A percentile compares a stretch with the other conserved stretches of the same genome.
phyloP scores from a whole-genome alignment of 164 flowering plant species.

The Vitis rotundifolia region DNA sequence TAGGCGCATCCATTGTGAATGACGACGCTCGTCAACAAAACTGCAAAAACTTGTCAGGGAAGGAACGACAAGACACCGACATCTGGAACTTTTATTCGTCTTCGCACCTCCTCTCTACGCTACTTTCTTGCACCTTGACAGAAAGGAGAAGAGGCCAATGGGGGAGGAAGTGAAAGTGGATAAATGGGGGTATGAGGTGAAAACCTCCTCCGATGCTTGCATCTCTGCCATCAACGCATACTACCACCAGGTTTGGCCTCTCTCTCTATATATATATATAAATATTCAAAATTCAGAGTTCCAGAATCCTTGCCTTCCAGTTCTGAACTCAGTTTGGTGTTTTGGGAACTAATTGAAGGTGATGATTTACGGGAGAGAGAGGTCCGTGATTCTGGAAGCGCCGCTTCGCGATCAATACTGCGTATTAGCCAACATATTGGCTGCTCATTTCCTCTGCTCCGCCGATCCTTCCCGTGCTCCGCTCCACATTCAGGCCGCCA shows the following conservation, averaged over 20 bases:
- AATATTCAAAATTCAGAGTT: not conserved
- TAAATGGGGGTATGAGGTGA: constrained; percentile 74
- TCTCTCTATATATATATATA: not conserved
- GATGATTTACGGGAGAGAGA: constrained; percentile 64
- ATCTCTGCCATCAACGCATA: constrained; percentile 72
- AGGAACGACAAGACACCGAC: too few species aligned
- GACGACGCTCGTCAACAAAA: too few species aligned
- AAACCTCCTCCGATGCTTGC: constrained; percentile 70
- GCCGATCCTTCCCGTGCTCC: constrained; percentile 40
- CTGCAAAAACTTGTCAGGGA: too few species aligned
- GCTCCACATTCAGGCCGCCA: constrained; percentile 46
- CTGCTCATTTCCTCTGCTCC: constrained; percentile 57
- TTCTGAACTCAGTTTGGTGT: not conserved
- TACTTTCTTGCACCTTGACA: too few species aligned
- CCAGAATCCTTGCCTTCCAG: not conserved
- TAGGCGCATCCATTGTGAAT: too few species aligned
- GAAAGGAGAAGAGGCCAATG: constrained; percentile 2
- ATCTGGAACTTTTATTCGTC: not conserved
- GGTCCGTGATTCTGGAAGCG: constrained; percentile 73
- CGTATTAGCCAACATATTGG: constrained; percentile 76
- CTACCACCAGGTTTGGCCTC: constrained; percentile 56
- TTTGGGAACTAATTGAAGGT: constrained; percentile 39
- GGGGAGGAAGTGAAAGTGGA: constrained; percentile 39
- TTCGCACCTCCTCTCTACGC: not conserved
- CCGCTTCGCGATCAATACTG: constrained; percentile 53